These are phyloP conservation scores for Anisodus acutangulus DNA, from an alignment of 257 asterid genomes.

Conservation along the genomic window DNA sequence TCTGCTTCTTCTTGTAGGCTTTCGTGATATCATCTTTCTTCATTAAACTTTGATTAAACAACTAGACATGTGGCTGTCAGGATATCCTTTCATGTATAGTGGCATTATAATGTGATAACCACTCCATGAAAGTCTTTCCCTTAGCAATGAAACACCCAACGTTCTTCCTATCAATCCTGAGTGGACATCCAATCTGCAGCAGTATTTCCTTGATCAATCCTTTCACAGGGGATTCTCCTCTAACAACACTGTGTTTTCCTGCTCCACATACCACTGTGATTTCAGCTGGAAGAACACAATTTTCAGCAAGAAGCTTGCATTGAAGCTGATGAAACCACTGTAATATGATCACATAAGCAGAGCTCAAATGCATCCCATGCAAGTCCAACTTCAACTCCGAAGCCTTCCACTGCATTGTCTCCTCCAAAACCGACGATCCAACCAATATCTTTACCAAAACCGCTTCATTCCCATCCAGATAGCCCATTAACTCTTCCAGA, in stretches of 20 bases:
- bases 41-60: not conserved
- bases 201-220: conserved; percentile 55
- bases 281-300: conserved; percentile 49
- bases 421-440: conserved; percentile 52
- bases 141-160: conserved; percentile 75
- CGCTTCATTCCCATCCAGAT: conserved; percentile 54
- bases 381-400: conserved; percentile 76
- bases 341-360: conserved; percentile 72
- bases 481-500: conserved; percentile 49
- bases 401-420: conserved; percentile 59
- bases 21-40: not conserved
- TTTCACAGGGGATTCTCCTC: conserved; percentile 77
- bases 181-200: conserved; percentile 62
- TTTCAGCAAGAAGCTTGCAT: conserved; percentile 40
- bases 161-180: conserved; percentile 76
- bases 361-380: conserved; percentile 86
- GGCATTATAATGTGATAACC: conserved; percentile 48
- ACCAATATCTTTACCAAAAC: conserved; percentile 58
- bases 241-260: conserved; percentile 71
- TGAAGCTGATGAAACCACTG: conserved; percentile 72
- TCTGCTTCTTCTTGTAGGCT: conserved; percentile 10
- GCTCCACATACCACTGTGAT: conserved; percentile 72
- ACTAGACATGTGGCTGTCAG: conserved; percentile 2
- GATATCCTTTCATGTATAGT: conserved; percentile 13
- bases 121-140: conserved; percentile 68